Evolutionary conservation across 2,329 filamentous ascomycete species (phyloP), one percentile per base, ranked within the genome.

Genomic region (Stagonosporopsis tanaceti): DNA sequence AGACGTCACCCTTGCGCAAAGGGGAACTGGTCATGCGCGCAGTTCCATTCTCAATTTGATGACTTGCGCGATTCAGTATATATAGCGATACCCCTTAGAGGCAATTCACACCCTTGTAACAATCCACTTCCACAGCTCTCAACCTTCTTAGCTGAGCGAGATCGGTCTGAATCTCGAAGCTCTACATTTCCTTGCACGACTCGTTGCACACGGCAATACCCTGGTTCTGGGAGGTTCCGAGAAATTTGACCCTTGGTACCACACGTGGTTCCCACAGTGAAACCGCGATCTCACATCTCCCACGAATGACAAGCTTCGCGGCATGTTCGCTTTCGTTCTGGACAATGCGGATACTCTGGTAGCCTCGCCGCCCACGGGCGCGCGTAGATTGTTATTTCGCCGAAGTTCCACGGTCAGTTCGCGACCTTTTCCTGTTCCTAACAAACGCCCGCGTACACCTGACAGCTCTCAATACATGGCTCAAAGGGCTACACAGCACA

Each of bases 371-470:
- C 46, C 27, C 24, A 40, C 20, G 25, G 9, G 46, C 46, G 20
- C 35, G 41, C 44, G 38, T 38, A 50, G 15, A 42, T 47, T 51
- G 14, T 44, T 35, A 44, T n/a, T 12, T 47, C 38, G 56, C 51
- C 51, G 47, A 59, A 37, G 22, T 46, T 50, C 38, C 24, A 47
- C 38, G 47, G 41, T 14, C 46, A 41, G n/a, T 25, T 41, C 39
- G 39, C 44, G 37, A 48, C 15, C 42, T 42, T 52, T 60, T 42
- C 61, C 60, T 62, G 30, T 63, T 65, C 54, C 52, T 63, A 39
- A 53, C 47, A 38, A 42, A 60, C 50, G 47, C 51, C 65, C 63
- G 60, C 59, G 52, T 40, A 45, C 58, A 54, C 50, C 58, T 65
- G 64, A 65, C 58, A 35, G 28, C n/a, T 38, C 11, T 22, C 37